Percentiles rank a stretch among this genome's conserved stretches.
Conservation (phyloP, 306 rosid genomes). For the Lupinus albus region DNA sequence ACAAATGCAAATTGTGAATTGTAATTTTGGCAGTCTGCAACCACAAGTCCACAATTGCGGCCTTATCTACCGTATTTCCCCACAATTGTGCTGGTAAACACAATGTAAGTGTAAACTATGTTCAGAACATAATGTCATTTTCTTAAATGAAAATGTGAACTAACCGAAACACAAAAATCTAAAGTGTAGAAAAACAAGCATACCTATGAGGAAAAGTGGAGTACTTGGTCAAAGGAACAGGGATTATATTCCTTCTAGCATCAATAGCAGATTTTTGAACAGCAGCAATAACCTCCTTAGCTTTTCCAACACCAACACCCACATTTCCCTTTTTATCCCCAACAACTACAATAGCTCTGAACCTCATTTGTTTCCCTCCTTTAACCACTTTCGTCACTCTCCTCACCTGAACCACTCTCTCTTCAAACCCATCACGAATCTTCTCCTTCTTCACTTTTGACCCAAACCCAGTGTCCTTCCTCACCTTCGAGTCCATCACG, state of each 20-base stretch:
- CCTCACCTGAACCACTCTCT: slow-evolving; percentile 87
- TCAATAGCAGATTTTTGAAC: slow-evolving; percentile 41
- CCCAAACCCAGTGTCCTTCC: slow-evolving; percentile 57
- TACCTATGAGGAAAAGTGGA: slow-evolving; percentile 45
- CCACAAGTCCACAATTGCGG: too few relatives aligned
- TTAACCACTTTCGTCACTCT: slow-evolving; percentile 93
- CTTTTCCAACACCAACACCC: slow-evolving; percentile 56
- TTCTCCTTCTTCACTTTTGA: slow-evolving; percentile 63
- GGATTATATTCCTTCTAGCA: slow-evolving; percentile 39
- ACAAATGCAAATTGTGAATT: too few relatives aligned
- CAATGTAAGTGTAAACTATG: too few relatives aligned
- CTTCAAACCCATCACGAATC: slow-evolving; percentile 82
- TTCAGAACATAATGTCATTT: too few relatives aligned
- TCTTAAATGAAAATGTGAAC: too few relatives aligned
- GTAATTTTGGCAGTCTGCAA: too few relatives aligned
- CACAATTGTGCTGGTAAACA: too few relatives aligned
- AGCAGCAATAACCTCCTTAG: slow-evolving; percentile 44
- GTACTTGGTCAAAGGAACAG: slow-evolving; percentile 42
- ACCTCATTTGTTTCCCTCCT: slow-evolving; percentile 88
- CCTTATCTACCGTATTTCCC: too few relatives aligned
- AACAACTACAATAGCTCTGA: slow-evolving; percentile 80
- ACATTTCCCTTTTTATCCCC: slow-evolving; percentile 92
- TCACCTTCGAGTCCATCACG: slow-evolving; percentile 74
- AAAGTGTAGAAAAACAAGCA: too few relatives aligned
- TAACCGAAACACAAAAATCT: too few relatives aligned